Conservation (phyloP, 2,329 filamentous ascomycete species). For the Ophiostoma sp. region DNA sequence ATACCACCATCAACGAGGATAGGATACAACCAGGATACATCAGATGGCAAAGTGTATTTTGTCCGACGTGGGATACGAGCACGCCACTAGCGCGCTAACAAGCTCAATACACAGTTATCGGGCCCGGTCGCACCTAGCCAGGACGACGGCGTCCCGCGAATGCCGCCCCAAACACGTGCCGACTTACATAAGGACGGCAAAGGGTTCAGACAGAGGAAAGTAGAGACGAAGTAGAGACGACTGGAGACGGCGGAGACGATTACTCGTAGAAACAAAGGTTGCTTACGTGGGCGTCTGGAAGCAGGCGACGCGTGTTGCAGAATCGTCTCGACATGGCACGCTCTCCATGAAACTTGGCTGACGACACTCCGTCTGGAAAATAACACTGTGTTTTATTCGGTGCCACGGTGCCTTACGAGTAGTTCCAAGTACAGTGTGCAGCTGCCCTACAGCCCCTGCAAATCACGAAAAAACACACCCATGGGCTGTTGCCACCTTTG, state of each 20-base stretch:
- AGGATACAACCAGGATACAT: not conserved
- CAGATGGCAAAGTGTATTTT: not conserved
- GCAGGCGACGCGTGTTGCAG: not conserved
- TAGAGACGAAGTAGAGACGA: not conserved
- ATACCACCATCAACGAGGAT: not conserved
- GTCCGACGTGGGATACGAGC: not conserved
- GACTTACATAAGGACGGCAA: not conserved
- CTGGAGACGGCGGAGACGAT: no score
- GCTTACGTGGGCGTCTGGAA: not conserved
- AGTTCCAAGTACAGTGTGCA: not conserved
- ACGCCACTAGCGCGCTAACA: conserved; percentile 2
- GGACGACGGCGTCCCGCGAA: not conserved
- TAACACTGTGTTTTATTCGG: not conserved
- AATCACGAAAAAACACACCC: no score
- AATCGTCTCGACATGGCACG: not conserved
- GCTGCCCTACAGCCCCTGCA: conserved; percentile 3
- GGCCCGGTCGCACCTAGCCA: conserved; percentile 2
- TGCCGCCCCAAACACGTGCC: not conserved
- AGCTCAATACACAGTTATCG: not conserved
- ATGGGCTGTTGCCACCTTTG: not conserved
- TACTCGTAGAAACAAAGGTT: not conserved
- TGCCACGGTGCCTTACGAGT: not conserved
- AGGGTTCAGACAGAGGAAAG: not conserved
- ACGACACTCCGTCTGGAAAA: not conserved
- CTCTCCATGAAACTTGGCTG: not conserved